A percentile compares a stretch with the other conserved stretches of the same genome.
These are phyloP conservation scores for Dioszegia hungarica DNA, from an alignment of 768 basidiomycete species.

Conservation along the genomic window DNA sequence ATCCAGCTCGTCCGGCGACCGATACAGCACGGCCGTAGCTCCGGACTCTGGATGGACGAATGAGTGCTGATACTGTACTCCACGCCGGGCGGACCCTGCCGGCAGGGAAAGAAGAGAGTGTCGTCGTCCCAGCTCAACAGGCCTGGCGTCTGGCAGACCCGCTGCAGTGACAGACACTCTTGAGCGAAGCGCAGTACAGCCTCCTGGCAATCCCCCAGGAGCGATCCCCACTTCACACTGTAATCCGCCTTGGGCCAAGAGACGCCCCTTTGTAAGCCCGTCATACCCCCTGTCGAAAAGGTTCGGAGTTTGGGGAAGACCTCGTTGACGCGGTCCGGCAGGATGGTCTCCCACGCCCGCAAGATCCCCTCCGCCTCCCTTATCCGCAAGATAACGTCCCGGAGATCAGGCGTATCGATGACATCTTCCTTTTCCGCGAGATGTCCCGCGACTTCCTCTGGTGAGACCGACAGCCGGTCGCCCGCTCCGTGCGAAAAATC, in stretches of 20 bases:
- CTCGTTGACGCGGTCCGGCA: neutral
- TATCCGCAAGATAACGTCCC: too few species aligned
- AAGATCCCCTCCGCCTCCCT: neutral
- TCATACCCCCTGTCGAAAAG: neutral
- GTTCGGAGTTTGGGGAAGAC: neutral
- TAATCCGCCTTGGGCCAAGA: neutral
- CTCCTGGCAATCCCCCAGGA: neutral
- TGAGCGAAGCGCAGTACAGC: neutral
- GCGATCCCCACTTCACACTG: neutral
- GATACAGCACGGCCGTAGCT: neutral
- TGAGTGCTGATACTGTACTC: neutral
- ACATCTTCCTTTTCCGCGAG: too few species aligned
- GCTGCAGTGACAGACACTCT: neutral
- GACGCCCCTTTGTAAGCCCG: neutral
- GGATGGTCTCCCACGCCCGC: neutral
- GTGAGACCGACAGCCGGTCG: neutral
- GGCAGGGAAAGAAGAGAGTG: neutral
- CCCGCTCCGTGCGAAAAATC: neutral
- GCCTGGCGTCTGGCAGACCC: neutral
- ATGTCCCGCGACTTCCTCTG: neutral
- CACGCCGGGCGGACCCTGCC: neutral
- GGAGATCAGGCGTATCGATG: too few species aligned
- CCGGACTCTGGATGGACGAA: neutral
- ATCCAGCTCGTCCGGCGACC: neutral
- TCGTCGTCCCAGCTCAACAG: neutral